Conservation (phyloP, 805 yeast genomes). For the Starmerella tilneyi region DNA sequence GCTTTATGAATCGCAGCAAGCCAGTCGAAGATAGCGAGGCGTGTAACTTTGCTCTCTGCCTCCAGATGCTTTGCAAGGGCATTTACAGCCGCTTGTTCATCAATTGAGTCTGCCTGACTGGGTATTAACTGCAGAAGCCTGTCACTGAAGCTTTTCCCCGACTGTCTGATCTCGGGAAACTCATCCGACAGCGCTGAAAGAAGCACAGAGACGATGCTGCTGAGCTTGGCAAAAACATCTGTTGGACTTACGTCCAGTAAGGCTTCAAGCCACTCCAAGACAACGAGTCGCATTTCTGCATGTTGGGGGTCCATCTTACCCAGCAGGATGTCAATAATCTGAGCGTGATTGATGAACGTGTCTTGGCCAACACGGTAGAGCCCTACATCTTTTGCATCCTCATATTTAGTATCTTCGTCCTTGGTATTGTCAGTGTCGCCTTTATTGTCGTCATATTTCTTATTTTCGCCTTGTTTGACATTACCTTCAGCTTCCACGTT, state of each 20-base stretch:
- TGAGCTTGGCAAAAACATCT: conserved; percentile 61
- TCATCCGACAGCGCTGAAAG: conserved; percentile 52
- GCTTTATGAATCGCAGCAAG: conserved; percentile 61
- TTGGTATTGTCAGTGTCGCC: not conserved
- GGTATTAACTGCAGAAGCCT: conserved; percentile 47
- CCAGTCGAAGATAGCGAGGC: conserved; percentile 85
- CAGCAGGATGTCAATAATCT: conserved; percentile 70
- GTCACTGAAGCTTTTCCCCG: conserved; percentile 48
- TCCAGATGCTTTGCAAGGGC: conserved; percentile 62
- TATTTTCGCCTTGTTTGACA: no score
- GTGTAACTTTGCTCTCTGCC: conserved; percentile 67
- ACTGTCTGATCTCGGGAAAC: conserved; percentile 40
- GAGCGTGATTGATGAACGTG: conserved; percentile 66
- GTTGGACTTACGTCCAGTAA: conserved; percentile 63
- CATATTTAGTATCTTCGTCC: not conserved
- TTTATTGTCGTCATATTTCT: no score
- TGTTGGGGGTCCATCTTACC: conserved; percentile 66
- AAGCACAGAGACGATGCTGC: conserved; percentile 61
- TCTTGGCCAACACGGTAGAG: conserved; percentile 66
- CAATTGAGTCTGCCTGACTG: conserved; percentile 30
- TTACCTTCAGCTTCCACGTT: not conserved
- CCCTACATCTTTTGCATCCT: conserved; percentile 13
- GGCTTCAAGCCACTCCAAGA: conserved; percentile 71
- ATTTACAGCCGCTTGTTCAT: conserved; percentile 53
- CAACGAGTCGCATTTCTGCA: conserved; percentile 66